Evolutionary conservation across 331 rosid species (phyloP), one percentile per base, ranked within the genome.

Genomic region (Dryas integrifolia): DNA sequence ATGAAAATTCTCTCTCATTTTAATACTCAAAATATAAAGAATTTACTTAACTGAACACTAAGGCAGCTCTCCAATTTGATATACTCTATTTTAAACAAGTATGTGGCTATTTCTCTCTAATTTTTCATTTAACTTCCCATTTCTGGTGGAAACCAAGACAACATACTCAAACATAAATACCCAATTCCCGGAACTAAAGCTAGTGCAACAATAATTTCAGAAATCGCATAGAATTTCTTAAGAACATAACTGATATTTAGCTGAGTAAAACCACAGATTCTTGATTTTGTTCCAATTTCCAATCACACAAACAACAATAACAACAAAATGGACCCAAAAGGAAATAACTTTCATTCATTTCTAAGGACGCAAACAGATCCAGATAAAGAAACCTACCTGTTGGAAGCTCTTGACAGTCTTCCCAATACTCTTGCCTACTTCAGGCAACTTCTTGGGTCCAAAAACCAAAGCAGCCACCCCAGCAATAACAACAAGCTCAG

Each of bases 401-500:
- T 95, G 99, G 82, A 95, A 95, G 93, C 97, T 92, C 85, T 89
- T 95, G 47, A 95, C 86, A 26, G 97, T 95, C 85, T 89, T 92
- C 78, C 97, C 99, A 57, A 95, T 89, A 78, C 96, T 91, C 77
- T 86, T 89, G 16, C 98, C 98, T 1, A 95, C 92, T 82, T 95
- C 98, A 0, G 98, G 98, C 79, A 95, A 77, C 80, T 95, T 80
- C 88, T 85, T 95, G 24, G 98, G 98, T 11, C 97, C 99, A 76
- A 94, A 89, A 65, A 95, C 96, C 72, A 95, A 74, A 60, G 96
- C 99, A 1, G 91, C 99, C 13, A 95, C 99, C 0, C 99, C 99
- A 6, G 96, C 97, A n/a, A 95, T 95, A 21, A 95, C 97, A 5
- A 60, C 97, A 44, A 95, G 86, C 71, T 95, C 99, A 2, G 98